These are phyloP conservation scores for Cutaneotrichosporon cutaneum DNA, from an alignment of 1,284 basidiomycete genomes.

Conservation along the genomic window DNA sequence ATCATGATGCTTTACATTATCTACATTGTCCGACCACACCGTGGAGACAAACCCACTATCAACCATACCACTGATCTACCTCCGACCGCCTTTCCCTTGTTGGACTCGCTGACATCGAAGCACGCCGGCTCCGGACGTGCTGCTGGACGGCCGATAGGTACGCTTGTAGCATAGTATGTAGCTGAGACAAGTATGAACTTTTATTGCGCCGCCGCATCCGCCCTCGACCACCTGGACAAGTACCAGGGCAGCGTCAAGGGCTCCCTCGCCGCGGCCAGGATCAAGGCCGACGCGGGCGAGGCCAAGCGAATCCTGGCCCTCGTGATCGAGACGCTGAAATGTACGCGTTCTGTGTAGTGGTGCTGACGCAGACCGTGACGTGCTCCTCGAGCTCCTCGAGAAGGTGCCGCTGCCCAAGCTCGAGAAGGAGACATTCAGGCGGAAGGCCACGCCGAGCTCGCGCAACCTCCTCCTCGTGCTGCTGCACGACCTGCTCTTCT, in stretches of 20 bases:
- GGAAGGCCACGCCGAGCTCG: constrained; percentile 54
- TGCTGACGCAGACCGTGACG: constrained; percentile 56
- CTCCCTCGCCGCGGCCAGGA: constrained; percentile 43
- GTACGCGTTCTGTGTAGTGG: constrained; percentile 55
- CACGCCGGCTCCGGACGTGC: neutral
- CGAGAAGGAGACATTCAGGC: constrained; percentile 66
- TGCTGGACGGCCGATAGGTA: neutral
- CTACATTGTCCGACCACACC: constrained; percentile 53
- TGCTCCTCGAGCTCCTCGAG: constrained; percentile 58
- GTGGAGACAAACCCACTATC: constrained; percentile 35
- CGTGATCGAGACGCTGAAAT: constrained; percentile 88
- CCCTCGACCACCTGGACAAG: constrained; percentile 77
- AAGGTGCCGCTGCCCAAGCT: constrained; percentile 70
- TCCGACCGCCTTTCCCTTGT: neutral
- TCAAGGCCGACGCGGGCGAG: constrained; percentile 59
- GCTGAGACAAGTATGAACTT: constrained; percentile 71
- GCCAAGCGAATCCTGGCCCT: constrained; percentile 64
- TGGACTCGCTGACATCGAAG: neutral
- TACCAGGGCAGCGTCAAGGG: constrained; percentile 74
- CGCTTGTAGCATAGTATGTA: constrained; percentile 18
- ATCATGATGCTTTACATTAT: constrained; percentile 51
- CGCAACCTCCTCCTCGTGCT: constrained; percentile 72
- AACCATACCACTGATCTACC: constrained; percentile 33
- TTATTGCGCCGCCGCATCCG: constrained; percentile 80
- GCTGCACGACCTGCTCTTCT: constrained; percentile 80